phyloP scores from a whole-genome alignment of 2,329 filamentous ascomycete genomes.

The Thielaviopsis punctulata region DNA sequence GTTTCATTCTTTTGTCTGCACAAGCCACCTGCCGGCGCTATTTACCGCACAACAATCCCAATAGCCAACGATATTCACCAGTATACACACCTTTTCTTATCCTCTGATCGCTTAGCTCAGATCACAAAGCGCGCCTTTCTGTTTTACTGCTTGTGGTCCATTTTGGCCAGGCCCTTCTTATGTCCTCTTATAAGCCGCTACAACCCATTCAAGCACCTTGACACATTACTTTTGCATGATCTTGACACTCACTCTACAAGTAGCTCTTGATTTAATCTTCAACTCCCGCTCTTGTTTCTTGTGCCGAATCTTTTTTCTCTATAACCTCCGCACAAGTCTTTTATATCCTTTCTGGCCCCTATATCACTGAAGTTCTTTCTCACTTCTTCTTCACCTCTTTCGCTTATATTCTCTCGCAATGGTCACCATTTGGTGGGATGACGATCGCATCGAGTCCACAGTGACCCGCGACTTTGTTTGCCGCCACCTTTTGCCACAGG shows the following conservation, averaged over 20 bases:
- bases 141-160: too few species aligned
- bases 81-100: too few species aligned
- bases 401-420: constrained; percentile 5
- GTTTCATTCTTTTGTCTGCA: neutral
- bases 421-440: constrained; percentile 49
- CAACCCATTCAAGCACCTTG: too few species aligned
- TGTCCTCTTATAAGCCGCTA: too few species aligned
- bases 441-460: constrained; percentile 48
- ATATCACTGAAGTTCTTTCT: neutral
- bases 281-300: neutral
- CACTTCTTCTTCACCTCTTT: neutral
- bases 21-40: too few species aligned
- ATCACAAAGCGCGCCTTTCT: too few species aligned
- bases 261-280: neutral
- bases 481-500: constrained; percentile 44
- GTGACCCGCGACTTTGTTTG: constrained; percentile 52
- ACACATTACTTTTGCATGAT: too few species aligned
- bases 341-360: neutral
- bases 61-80: too few species aligned
- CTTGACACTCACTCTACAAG: too few species aligned
- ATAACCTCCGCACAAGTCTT: neutral
- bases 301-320: neutral
- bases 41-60: too few species aligned
- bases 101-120: too few species aligned
- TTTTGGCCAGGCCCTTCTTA: too few species aligned